Conservation (phyloP, 148 eudicot species). For the Cornus florida region DNA sequence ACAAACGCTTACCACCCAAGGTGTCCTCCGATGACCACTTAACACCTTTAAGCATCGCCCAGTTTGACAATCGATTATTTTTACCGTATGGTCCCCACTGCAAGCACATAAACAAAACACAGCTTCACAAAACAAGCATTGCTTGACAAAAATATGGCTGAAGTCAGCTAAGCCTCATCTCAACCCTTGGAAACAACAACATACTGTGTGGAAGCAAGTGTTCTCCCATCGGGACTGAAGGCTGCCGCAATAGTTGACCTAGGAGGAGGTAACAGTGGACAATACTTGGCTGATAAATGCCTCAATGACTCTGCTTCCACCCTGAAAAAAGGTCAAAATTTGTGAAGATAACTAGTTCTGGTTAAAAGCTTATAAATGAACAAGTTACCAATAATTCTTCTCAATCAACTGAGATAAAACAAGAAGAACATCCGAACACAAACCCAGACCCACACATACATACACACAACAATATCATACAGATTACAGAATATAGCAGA, state of each 20-base stretch:
- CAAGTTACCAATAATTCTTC: not conserved
- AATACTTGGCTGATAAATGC: slow-evolving; percentile 84
- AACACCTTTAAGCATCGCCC: slow-evolving; percentile 88
- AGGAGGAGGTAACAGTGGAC: slow-evolving; percentile 87
- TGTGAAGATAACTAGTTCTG: not conserved
- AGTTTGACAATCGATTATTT: slow-evolving; percentile 75
- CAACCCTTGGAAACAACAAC: slow-evolving; percentile 22
- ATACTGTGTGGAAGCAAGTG: slow-evolving; percentile 95
- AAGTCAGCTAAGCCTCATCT: not conserved
- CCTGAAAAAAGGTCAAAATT: slow-evolving; percentile 41
- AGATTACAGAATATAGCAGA: not conserved
- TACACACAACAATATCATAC: not conserved
- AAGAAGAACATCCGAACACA: too few species aligned
- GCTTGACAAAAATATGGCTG: not conserved
- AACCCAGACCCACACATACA: not conserved
- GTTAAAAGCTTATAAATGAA: not conserved
- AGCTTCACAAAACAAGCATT: not conserved
- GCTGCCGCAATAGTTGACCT: slow-evolving; percentile 98
- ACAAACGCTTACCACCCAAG: slow-evolving; percentile 87
- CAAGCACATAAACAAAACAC: slow-evolving; percentile 17
- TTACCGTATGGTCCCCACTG: slow-evolving; percentile 98
- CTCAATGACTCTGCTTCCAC: slow-evolving; percentile 83
- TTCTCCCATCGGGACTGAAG: slow-evolving; percentile 89
- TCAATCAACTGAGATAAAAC: not conserved
- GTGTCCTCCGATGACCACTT: slow-evolving; percentile 96